Conservation (phyloP, 139 green algal species). For the Chlorella sp. region DNA sequence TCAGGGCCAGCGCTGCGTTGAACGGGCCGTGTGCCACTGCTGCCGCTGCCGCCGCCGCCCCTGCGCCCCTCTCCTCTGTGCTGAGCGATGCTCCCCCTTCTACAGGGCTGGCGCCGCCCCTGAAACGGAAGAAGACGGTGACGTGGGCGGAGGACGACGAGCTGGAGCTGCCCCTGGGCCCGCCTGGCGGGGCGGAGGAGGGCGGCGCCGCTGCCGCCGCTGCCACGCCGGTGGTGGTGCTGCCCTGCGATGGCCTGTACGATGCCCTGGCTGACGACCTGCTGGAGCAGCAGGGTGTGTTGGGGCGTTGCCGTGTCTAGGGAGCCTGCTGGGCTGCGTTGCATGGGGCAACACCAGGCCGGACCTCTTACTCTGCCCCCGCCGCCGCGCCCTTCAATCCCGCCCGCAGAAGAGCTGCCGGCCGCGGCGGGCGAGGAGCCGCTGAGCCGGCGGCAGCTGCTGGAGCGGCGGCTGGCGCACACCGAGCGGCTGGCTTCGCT, state of each 20-base stretch:
- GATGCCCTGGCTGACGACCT: constrained; percentile 1
- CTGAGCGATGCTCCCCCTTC: too few relatives aligned
- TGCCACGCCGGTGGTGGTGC: not conserved
- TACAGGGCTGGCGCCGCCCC: too few relatives aligned
- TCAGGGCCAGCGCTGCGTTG: too few relatives aligned
- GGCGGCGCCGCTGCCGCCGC: not conserved
- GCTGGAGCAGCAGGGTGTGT: constrained; percentile 17
- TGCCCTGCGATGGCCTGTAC: constrained; percentile 21
- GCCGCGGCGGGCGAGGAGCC: constrained; percentile 5
- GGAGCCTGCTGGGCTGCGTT: not conserved
- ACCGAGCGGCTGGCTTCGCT: not conserved
- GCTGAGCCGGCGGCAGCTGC: constrained; percentile 23
- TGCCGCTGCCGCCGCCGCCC: too few relatives aligned
- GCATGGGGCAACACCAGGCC: not conserved
- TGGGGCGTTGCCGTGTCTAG: not conserved
- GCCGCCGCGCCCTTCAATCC: not conserved
- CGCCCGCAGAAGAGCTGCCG: not conserved
- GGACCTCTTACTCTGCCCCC: not conserved
- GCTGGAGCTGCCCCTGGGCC: not conserved
- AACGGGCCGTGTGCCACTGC: too few relatives aligned
- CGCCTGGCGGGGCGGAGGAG: not conserved
- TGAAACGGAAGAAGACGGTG: constrained; percentile 47
- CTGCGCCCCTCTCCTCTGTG: too few relatives aligned
- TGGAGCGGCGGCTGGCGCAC: constrained; percentile 19
- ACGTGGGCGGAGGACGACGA: constrained; percentile 40